These are phyloP conservation scores for Cercophora scortea DNA, from an alignment of 495 filamentous ascomycete species.

Conservation along the genomic window DNA sequence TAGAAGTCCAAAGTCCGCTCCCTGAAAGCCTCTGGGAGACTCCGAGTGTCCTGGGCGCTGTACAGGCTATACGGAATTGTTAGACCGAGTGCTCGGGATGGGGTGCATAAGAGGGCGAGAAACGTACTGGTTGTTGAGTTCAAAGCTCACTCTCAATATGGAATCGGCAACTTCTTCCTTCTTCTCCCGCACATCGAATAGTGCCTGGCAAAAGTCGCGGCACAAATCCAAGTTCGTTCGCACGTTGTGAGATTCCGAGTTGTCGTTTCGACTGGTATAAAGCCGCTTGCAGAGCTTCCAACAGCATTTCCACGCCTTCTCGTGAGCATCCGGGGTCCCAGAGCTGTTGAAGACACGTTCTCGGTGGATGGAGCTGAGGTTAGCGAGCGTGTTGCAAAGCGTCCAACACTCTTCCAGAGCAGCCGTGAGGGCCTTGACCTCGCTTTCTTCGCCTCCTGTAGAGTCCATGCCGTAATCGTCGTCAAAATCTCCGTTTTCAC, in stretches of 20 bases:
- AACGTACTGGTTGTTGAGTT: constrained; percentile 77
- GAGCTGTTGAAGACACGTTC: constrained; percentile 65
- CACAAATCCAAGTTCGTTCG: constrained; percentile 76
- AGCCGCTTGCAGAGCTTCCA: constrained; percentile 86
- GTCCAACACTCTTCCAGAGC: constrained; percentile 91
- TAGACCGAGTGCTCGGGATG: constrained; percentile 1
- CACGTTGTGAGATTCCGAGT: constrained; percentile 59
- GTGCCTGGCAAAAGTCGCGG: constrained; percentile 80
- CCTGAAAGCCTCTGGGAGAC: constrained; percentile 77
- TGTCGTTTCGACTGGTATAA: constrained; percentile 70
- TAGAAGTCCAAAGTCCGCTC: constrained; percentile 91
- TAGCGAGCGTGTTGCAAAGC: constrained; percentile 82
- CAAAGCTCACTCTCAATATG: constrained; percentile 82
- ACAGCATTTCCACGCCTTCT: constrained; percentile 84
- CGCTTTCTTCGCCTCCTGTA: constrained; percentile 44
- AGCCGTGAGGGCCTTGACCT: constrained; percentile 63
- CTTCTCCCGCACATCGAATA: constrained; percentile 75
- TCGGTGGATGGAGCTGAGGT: constrained; percentile 76
- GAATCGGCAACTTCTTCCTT: constrained; percentile 74
- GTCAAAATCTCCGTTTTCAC: constrained; percentile 32
- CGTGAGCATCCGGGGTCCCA: constrained; percentile 64
- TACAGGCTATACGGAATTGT: constrained; percentile 50
- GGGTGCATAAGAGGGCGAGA: neutral
- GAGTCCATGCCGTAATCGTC: constrained; percentile 32
- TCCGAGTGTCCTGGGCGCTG: constrained; percentile 75